Base-by-base conservation (phyloP, 345 rosid genomes). In the Limnanthes douglasii region DNA sequence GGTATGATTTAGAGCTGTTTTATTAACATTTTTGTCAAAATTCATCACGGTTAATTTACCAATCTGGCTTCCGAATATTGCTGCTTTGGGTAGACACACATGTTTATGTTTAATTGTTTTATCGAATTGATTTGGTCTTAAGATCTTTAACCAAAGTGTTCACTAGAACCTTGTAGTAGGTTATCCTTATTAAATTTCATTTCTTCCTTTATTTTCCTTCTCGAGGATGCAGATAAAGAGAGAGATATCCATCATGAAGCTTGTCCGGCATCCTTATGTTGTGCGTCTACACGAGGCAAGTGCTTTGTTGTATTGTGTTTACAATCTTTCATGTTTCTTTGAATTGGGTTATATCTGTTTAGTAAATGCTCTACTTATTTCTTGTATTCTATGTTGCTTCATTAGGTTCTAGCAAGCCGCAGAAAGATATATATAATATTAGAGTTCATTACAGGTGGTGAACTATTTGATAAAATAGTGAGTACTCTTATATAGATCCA, bases 191-290 rank as follows among this genome's bases (percentile, higher is more conserved):
- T n/a, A n/a, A n/a, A n/a, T n/a, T n/a, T n/a, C n/a, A n/a, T n/a
- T n/a, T n/a, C n/a, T n/a, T n/a, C n/a, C n/a, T n/a, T 49, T 8
- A 10, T 1, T 32, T 18, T 10, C 17, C 6, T 32, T n/a, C 1
- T 30, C 24, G 14, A 2, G 24, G 13, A 18, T 35, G 48, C 76
- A 88, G 98, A 90, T 90, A 53, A 90, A 90, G 68, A 69, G 79
- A 48, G 98, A 90, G 83, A 90, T 90, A 62, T 84, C 86, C 15
- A 84, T 90, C 8, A 90, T 90, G 98, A 90, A 83, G 69, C 90
- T 90, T 51, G 98, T 90, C 43, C 70, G 98, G 22, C 98, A 90
- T 66, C 98, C 98, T 53, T 57, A 54, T 8, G 92, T 83, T 37
- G 98, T 80, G 52, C 92, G 94, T 40, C 72, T 90, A 34, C 69